Base-by-base conservation (phyloP, 2,329 filamentous ascomycete species). In the Trichoderma polysporum region DNA sequence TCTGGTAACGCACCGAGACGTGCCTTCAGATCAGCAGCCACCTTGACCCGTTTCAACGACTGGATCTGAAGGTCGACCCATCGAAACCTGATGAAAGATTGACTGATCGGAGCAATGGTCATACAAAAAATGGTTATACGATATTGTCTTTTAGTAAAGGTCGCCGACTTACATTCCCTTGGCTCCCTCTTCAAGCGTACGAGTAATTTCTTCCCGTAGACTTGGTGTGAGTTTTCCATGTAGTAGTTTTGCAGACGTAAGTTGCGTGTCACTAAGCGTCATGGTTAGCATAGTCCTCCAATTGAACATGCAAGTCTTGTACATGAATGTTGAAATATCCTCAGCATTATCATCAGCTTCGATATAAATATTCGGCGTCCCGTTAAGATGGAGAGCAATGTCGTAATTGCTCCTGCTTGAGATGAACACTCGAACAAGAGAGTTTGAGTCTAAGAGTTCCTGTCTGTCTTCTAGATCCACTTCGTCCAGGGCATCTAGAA, bases 281-380 rank as follows among this genome's bases (percentile, higher is more conserved):
- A 33, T 5, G 27, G 6, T 60, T 19, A 60, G 57, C 37, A 19
- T 12, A 22, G 39, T 25, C 41, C 19, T 49, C n/a, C 12, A 35
- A 9, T 19, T 10, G 19, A 15, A 3, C 2, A 31, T 9, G 8
- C 19, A 60, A 25, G 41, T 33, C n/a, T 25, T 29, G 13, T 49
- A 60, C 57, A 60, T 60, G 41, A 60, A 60, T 53, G 59, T 63
- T 53, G 59, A 52, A 15, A 63, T 63, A 25, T 63, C 59, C 33
- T 63, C 59, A 31, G 45, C 49, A 29, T 63, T 63, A 31, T 53
- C 45, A 39, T 63, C 59, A 27, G 59, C 45, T 39, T 50, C 49
- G 4, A 63, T 52, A 27, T 63, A 50, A 31, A 63, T 37, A 37
- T 50, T 63, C 4, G 59, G 59, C 45, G 45, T 37, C 29, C 47